A percentile compares a stretch with the other conserved stretches of the same genome.
phyloP scores from a whole-genome alignment of 192 early-diverging fungal species.

The Coemansia sp. region DNA sequence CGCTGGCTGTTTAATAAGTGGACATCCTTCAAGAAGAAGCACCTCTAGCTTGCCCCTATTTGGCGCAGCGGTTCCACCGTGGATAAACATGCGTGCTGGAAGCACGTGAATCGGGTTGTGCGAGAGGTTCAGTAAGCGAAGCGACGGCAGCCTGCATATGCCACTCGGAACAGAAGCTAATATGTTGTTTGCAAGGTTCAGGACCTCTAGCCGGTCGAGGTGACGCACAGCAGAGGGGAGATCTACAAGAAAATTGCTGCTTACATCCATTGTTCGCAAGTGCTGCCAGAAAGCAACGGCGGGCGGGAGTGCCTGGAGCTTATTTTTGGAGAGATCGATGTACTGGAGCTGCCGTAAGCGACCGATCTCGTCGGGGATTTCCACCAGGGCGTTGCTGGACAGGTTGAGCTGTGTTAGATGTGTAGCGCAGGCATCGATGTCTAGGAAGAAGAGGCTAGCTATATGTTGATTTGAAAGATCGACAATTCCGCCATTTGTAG shows the following conservation, averaged over 20 bases:
- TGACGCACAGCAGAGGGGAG: conserved; percentile 37
- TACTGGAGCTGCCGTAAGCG: conserved; percentile 26
- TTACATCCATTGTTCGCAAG: conserved; percentile 14
- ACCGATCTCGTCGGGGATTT: conserved; percentile 40
- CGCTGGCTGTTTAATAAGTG: conserved; percentile 14
- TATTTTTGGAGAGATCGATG: conserved; percentile 31
- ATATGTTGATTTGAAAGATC: conserved; percentile 23
- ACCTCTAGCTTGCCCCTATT: conserved; percentile 14
- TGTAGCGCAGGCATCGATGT: conserved; percentile 11
- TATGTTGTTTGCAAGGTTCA: conserved; percentile 20
- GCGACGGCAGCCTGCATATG: conserved; percentile 14
- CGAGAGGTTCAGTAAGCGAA: conserved; percentile 25
- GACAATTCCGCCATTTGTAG: background rate
- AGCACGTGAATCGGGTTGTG: conserved; percentile 28
- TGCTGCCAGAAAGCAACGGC: conserved; percentile 33
- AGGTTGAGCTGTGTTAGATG: conserved; percentile 23
- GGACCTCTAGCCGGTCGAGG: conserved; percentile 10
- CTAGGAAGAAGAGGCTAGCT: conserved; percentile 14
- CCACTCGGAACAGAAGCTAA: conserved; percentile 19
- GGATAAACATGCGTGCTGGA: conserved; percentile 36
- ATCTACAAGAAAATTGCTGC: conserved; percentile 13
- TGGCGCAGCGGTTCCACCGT: conserved; percentile 23
- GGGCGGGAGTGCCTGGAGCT: conserved; percentile 21
- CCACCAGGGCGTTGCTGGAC: conserved; percentile 23
- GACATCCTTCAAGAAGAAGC: conserved; percentile 32